phyloP scores from a whole-genome alignment of 495 filamentous ascomycete species.

The Friedmanniomyces endolithicus region DNA sequence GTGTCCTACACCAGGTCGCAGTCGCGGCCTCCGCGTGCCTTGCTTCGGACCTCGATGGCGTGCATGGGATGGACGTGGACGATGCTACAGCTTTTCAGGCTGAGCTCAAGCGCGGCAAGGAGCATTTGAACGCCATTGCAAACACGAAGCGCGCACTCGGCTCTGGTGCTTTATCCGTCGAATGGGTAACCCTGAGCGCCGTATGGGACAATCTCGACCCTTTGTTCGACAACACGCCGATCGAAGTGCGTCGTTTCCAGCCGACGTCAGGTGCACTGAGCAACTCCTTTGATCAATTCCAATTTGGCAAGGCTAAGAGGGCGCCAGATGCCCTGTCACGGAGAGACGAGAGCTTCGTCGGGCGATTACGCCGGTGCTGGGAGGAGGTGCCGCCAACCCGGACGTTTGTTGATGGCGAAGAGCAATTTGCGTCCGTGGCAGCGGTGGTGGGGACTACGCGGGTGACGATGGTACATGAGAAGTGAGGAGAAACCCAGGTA shows the following conservation, averaged over 20 bases:
- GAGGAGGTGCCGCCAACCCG: not conserved
- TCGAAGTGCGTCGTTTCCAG: not conserved
- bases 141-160: not conserved
- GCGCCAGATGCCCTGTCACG: too few species aligned
- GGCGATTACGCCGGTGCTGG: not conserved
- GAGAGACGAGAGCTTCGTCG: not conserved
- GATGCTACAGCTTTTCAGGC: not conserved
- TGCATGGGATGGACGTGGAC: not conserved
- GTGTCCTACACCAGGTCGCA: not conserved
- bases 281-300: not conserved
- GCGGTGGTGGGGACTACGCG: not conserved
- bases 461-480: constrained; percentile 7
- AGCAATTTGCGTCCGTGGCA: not conserved
- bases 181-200: not conserved
- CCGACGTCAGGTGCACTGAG: not conserved
- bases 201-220: not conserved
- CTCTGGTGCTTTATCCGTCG: not conserved
- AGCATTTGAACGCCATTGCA: not conserved
- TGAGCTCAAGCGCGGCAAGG: not conserved
- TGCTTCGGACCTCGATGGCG: too few species aligned
- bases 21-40: not conserved
- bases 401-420: not conserved
- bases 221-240: not conserved
- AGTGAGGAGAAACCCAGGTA: too few species aligned
- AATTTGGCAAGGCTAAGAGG: too few species aligned